phyloP scores from a whole-genome alignment of 257 asterid genomes.

The Avicennia marina region DNA sequence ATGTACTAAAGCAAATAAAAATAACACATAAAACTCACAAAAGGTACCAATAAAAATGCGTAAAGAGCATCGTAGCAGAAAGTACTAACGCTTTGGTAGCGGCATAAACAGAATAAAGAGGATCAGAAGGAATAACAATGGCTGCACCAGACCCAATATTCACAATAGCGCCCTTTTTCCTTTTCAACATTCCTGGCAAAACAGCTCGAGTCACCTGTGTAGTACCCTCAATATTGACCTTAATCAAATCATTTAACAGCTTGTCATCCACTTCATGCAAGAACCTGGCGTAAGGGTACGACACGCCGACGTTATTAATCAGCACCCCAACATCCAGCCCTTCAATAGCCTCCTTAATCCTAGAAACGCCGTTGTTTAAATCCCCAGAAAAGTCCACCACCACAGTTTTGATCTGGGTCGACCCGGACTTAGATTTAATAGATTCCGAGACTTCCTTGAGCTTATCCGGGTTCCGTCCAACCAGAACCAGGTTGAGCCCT shows the following conservation, averaged over 20 bases:
- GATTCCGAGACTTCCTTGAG: conserved; percentile 58
- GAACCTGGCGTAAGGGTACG: conserved; percentile 90
- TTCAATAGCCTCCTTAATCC: conserved; percentile 63
- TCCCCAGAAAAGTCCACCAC: conserved; percentile 92
- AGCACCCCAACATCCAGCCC: conserved; percentile 76
- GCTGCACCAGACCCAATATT: conserved; percentile 97
- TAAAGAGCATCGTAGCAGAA: too few species aligned
- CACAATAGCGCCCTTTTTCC: conserved; percentile 88
- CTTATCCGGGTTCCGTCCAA: conserved; percentile 79
- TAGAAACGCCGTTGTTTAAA: conserved; percentile 57
- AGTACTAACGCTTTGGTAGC: conserved; percentile 91
- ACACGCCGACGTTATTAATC: too few species aligned
- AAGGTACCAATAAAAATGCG: too few species aligned
- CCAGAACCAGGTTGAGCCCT: conserved; percentile 70
- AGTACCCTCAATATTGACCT: conserved; percentile 83
- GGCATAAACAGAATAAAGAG: conserved; percentile 91
- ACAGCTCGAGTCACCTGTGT: conserved; percentile 82
- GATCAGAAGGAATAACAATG: conserved; percentile 65
- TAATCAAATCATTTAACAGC: conserved; percentile 64
- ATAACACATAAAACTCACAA: background rate
- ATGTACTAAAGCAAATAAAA: background rate
- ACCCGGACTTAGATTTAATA: conserved; percentile 49
- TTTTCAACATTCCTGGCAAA: conserved; percentile 74
- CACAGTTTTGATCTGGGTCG: conserved; percentile 65
- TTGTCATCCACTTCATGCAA: conserved; percentile 91